Evolutionary conservation across 73 alveolate species (phyloP).

Genomic region (Uronychia binucleata): DNA sequence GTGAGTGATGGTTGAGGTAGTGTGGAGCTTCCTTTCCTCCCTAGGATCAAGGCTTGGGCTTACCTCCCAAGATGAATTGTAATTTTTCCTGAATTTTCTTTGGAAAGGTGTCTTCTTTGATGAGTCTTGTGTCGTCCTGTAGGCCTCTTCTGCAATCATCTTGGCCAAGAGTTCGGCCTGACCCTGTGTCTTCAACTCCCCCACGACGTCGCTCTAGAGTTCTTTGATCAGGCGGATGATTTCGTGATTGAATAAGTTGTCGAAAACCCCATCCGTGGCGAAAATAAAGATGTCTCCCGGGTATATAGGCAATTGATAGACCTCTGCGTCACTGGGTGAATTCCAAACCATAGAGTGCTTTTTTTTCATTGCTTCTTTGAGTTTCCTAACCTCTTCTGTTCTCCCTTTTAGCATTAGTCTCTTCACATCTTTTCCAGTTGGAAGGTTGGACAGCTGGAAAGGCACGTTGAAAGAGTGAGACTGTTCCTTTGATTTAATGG

Average conservation of each 20-base stretch:
- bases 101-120: slow-evolving; percentile 42
- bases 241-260: slow-evolving; percentile 57
- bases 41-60: slow-evolving; percentile 1
- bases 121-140: slow-evolving; percentile 20
- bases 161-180: slow-evolving; percentile 35
- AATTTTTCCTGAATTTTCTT: slow-evolving; percentile 37
- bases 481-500: slow-evolving; percentile 35
- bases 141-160: slow-evolving; percentile 37
- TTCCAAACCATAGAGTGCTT: slow-evolving; percentile 25
- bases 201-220: not conserved
- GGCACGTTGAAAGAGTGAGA: slow-evolving; percentile 65
- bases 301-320: slow-evolving; percentile 3
- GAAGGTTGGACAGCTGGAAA: slow-evolving; percentile 42
- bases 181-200: not conserved
- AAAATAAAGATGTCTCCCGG: slow-evolving; percentile 50
- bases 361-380: slow-evolving; percentile 8
- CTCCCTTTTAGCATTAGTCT: slow-evolving; percentile 15
- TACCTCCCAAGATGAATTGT: slow-evolving; percentile 52
- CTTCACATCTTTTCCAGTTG: slow-evolving; percentile 19
- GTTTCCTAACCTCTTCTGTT: slow-evolving; percentile 24
- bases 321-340: slow-evolving; percentile 47
- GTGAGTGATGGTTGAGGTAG: too few relatives aligned
- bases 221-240: slow-evolving; percentile 24
- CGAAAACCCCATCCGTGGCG: slow-evolving; percentile 68
- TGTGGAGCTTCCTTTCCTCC: slow-evolving; percentile 63